phyloP scores from a whole-genome alignment of 495 filamentous ascomycete species.

The Talaromyces borbonicus region DNA sequence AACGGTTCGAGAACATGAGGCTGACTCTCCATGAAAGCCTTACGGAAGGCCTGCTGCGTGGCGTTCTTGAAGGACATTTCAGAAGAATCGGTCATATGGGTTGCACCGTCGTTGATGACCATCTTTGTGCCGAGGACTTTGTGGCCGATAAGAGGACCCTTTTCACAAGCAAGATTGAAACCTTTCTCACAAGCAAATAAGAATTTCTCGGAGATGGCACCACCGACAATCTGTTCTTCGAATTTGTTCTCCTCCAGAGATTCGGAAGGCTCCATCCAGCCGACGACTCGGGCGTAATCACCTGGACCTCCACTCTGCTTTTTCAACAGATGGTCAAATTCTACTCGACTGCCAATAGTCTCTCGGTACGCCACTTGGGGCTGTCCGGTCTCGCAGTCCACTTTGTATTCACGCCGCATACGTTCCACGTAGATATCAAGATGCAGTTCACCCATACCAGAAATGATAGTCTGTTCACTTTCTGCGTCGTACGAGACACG shows the following conservation, averaged over 20 bases:
- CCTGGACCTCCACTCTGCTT: slow-evolving; percentile 95
- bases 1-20: slow-evolving; percentile 86
- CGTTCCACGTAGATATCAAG: slow-evolving; percentile 97
- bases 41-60: slow-evolving; percentile 94
- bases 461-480: slow-evolving; percentile 91
- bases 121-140: slow-evolving; percentile 81
- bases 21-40: slow-evolving; percentile 71
- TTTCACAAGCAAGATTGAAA: slow-evolving; percentile 73
- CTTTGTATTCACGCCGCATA: slow-evolving; percentile 93
- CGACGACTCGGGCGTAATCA: slow-evolving; percentile 89
- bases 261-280: slow-evolving; percentile 81
- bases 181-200: slow-evolving; percentile 93
- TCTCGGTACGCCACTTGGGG: slow-evolving; percentile 98
- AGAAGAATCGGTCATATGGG: slow-evolving; percentile 95
- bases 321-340: slow-evolving; percentile 90
- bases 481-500: slow-evolving; percentile 85
- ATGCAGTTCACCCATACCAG: slow-evolving; percentile 97
- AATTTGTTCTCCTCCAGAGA: slow-evolving; percentile 69
- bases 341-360: slow-evolving; percentile 65
- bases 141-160: slow-evolving; percentile 90
- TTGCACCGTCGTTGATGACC: slow-evolving; percentile 94
- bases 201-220: slow-evolving; percentile 92
- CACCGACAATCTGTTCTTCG: slow-evolving; percentile 77
- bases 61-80: slow-evolving; percentile 98
- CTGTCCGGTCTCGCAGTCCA: slow-evolving; percentile 90